A percentile compares a stretch with the other conserved stretches of the same genome.
phyloP scores from a whole-genome alignment of 75 land plant species.

The Cupressus sempervirens region DNA sequence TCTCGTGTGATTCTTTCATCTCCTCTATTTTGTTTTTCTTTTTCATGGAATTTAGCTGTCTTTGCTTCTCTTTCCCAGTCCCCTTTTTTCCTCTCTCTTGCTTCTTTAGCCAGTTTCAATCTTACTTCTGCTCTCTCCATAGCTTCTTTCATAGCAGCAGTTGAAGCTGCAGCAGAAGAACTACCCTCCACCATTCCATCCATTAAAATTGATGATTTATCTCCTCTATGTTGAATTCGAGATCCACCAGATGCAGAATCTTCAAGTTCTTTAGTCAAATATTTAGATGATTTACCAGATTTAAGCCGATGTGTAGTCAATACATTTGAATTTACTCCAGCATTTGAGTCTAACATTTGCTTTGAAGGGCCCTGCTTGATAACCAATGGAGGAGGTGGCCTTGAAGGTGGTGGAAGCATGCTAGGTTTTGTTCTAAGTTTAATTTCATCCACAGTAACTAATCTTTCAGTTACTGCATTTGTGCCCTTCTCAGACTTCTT shows the following conservation, averaged over 20 bases:
- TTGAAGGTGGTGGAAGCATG: conserved; percentile 63
- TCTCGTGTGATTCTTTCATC: not conserved
- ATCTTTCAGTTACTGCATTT: conserved; percentile 6
- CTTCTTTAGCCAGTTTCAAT: conserved; percentile 44
- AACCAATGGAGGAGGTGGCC: conserved; percentile 61
- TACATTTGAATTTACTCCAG: conserved; percentile 5
- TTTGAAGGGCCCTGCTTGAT: conserved; percentile 21
- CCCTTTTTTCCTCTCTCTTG: conserved; percentile 35
- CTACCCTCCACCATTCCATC: conserved; percentile 48
- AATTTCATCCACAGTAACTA: conserved; percentile 45
- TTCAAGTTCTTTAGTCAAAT: not conserved
- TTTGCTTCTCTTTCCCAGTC: conserved; percentile 37
- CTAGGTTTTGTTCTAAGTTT: conserved; percentile 62
- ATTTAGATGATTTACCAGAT: not conserved
- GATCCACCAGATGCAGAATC: conserved; percentile 12
- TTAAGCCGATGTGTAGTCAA: not conserved
- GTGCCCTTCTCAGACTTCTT: not conserved
- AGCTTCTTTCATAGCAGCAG: conserved; percentile 62
- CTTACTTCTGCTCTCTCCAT: conserved; percentile 58
- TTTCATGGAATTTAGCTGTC: conserved; percentile 12
- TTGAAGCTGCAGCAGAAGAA: conserved; percentile 57
- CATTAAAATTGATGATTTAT: conserved; percentile 21
- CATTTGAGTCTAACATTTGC: not conserved
- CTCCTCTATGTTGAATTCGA: conserved; percentile 11
- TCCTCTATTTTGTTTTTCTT: not conserved